Conservation (phyloP, 805 yeast genomes). For the Danielia oregonensis region DNA sequence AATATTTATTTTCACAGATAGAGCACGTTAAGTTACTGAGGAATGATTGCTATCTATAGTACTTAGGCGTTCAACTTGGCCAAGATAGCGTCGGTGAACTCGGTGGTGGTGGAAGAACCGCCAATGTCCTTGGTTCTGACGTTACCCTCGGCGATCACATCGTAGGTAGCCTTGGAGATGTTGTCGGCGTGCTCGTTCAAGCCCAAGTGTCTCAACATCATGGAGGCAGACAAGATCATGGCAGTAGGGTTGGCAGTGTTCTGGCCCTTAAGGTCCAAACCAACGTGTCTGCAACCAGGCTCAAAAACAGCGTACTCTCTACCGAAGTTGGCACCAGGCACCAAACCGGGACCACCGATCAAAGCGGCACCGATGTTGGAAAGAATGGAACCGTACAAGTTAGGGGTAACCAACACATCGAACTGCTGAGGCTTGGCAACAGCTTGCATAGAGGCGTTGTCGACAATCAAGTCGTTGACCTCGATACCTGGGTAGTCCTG, state of each 20-base stretch:
- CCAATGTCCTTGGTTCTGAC: constrained; percentile 87
- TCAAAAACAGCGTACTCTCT: constrained; percentile 97
- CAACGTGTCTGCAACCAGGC: constrained; percentile 99
- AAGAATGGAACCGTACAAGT: constrained; percentile 94
- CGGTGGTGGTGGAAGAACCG: constrained; percentile 84
- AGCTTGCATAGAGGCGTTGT: constrained; percentile 99
- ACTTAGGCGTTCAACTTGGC: constrained; percentile 48
- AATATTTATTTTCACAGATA: constrained; percentile 1
- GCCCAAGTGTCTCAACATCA: constrained; percentile 95
- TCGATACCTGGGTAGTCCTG: constrained; percentile 80
- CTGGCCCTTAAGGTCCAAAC: constrained; percentile 91
- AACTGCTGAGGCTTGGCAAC: constrained; percentile 98
- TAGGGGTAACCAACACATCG: constrained; percentile 96
- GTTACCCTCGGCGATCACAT: constrained; percentile 85
- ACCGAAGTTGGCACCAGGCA: constrained; percentile 98
- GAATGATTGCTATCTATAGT: constrained; percentile 2
- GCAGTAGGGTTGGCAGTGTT: constrained; percentile 98
- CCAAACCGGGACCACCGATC: constrained; percentile 97
- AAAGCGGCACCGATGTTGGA: constrained; percentile 97
- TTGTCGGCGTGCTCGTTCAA: constrained; percentile 79
- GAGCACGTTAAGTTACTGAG: constrained; percentile 1
- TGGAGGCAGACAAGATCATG: constrained; percentile 84
- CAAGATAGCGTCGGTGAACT: constrained; percentile 89
- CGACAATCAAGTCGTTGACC: constrained; percentile 92
- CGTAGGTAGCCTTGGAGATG: constrained; percentile 85